A percentile compares a stretch with the other conserved stretches of the same genome.
phyloP scores from a whole-genome alignment of 495 filamentous ascomycete genomes.

The Letharia lupina region DNA sequence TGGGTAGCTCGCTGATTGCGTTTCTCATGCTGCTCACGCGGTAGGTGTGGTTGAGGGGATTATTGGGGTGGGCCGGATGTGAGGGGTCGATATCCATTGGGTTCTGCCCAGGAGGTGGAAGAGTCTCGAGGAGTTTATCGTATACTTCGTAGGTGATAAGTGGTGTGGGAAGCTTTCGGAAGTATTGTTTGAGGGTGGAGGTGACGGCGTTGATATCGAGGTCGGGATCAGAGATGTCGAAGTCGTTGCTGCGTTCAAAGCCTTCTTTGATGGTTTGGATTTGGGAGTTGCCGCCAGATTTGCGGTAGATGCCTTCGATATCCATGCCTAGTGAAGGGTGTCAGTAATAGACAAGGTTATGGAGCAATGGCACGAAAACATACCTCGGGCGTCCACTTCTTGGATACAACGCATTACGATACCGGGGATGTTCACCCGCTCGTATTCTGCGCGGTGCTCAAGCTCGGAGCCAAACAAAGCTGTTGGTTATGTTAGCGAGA shows the following conservation, averaged over 20 bases:
- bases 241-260: conserved; percentile 76
- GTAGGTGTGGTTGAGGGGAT: conserved; percentile 31
- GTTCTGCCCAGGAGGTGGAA: conserved; percentile 17
- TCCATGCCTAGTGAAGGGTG: conserved; percentile 74
- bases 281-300: conserved; percentile 82
- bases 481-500: conserved; percentile 21
- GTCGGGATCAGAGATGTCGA: conserved; percentile 85
- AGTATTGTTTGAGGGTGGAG: conserved; percentile 93
- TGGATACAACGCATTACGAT: conserved; percentile 93
- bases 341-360: neutral
- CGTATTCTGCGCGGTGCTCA: conserved; percentile 74
- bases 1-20: conserved; percentile 67
- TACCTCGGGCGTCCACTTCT: conserved; percentile 84
- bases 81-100: conserved; percentile 19
- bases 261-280: conserved; percentile 81
- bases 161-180: conserved; percentile 85
- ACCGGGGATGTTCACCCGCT: conserved; percentile 80
- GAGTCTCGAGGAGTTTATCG: conserved; percentile 73
- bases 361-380: conserved; percentile 12
- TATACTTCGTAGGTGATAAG: conserved; percentile 91
- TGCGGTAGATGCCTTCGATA: conserved; percentile 95
- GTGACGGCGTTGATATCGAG: conserved; percentile 97
- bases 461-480: conserved; percentile 89
- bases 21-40: conserved; percentile 60
- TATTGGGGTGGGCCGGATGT: conserved; percentile 23